phyloP scores from a whole-genome alignment of 1,284 basidiomycete genomes.

The Sanghuangporus baumii region DNA sequence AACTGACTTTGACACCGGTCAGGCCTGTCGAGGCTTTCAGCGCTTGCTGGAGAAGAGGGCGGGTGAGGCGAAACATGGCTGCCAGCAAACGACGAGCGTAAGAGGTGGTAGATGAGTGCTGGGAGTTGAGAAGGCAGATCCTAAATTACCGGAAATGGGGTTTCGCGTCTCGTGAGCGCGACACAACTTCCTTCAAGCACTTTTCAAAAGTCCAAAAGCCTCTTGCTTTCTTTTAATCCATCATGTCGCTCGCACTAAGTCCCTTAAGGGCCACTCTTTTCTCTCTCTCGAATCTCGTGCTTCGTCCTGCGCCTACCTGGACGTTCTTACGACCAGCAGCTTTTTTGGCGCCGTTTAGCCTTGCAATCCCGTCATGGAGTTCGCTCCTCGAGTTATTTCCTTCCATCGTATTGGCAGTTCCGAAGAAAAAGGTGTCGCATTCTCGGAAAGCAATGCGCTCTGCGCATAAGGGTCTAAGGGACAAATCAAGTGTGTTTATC shows the following conservation, averaged over 20 bases:
- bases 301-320: conserved; percentile 9
- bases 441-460: conserved; percentile 93
- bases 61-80: conserved; percentile 73
- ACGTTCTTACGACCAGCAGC: conserved; percentile 9
- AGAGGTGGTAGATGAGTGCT: background rate
- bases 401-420: conserved; percentile 85
- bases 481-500: conserved; percentile 74
- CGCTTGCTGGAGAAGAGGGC: conserved; percentile 59
- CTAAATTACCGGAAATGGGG: background rate
- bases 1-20: conserved; percentile 68
- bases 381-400: conserved; percentile 81
- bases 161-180: background rate
- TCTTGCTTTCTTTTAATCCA: background rate
- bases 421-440: conserved; percentile 93
- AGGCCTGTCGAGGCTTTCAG: conserved; percentile 80
- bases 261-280: conserved; percentile 7
- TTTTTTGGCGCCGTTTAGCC: conserved; percentile 21
- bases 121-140: background rate
- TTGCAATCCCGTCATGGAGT: conserved; percentile 47
- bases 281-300: conserved; percentile 8
- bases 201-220: background rate
- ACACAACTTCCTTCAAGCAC: background rate
- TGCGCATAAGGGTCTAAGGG: conserved; percentile 93
- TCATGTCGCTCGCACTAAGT: conserved; percentile 15
- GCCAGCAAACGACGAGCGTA: background rate